Evolutionary conservation across 2,329 filamentous ascomycete species (phyloP), one percentile per base, ranked within the genome.

Genomic region (Akanthomyces uredinophilus): DNA sequence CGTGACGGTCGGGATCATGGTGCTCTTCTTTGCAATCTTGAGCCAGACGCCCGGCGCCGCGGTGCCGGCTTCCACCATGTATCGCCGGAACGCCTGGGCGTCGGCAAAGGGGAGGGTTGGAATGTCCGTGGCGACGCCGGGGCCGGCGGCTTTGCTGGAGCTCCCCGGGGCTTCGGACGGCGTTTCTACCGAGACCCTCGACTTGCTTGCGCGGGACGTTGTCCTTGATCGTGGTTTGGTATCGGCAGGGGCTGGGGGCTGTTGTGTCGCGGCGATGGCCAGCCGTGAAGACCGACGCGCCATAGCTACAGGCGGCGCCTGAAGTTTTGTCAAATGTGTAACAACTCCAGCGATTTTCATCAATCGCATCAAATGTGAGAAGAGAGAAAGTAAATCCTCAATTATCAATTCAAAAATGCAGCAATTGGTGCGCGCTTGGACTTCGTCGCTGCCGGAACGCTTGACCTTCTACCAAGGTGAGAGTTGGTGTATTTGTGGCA

Each of bases 1-100:
- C 18, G 76, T 78, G 16, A 85, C 71, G 0, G 80, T 80, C 1
- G 74, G 65, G n/a, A 76, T 70, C 4, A 70, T 68, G 1, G 77
- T 76, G 22, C 70, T 61, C 62, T 82, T 84, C 62, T 84, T 84
- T 52, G 75, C 75, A 27, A 83, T 72, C 56, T 79, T 76, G 18
- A 84, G 71, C 73, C 81, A 80, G 58, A 83, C 65, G 0, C 79
- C 80, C 0, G 71, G 57, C 0, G 69, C 61, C 2, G 69, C 72
- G 7, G 66, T 37, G 65, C 77, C 68, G 53, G 77, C 51, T 2
- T 64, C 61, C 24, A 74, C 69, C n/a, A 82, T 74, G 71, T 78
- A 80, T 24, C 66, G 53, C 56, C 76, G 73, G 62, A 77, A 75
- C 4, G 69, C 70, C 2, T 59, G 22, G 32, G 70, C 65, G 39